Base-by-base conservation (phyloP, 345 rosid genomes). In the Cardamine resedifolia region DNA sequence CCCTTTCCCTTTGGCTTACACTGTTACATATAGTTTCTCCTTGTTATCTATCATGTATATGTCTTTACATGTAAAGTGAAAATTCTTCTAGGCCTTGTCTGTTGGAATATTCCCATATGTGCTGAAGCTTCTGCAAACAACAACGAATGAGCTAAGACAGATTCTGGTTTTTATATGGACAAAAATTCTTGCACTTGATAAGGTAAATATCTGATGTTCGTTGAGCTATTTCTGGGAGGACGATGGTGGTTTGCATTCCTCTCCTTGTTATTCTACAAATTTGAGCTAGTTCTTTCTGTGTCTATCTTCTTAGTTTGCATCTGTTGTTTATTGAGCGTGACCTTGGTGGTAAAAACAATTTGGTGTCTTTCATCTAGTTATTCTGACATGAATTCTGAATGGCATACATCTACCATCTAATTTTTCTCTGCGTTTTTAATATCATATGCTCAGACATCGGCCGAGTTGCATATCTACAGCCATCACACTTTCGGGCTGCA, bases 101-200 rank as follows among this genome's bases (percentile, higher is more conserved):
- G 98, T 96, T 71, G 99, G 99, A 67, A 96, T 96, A 83, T 96
- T 92, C 82, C 99, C 99, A n/a, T 92, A 88, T 72, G 98, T 96
- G 72, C 72, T 96, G 79, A 92, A 92, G 95, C 87, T 96, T 74
- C 82, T 96, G 82, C 97, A 84, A 82, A 90, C 99, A 71, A 87
- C 92, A 48, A 92, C 96, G 26, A 94, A 88, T 10, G 98, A 96
- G 77, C 91, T 96, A 49, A 87, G 92, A 64, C 99, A 96, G 71
- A 96, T 96, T 78, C 98, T 96, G 78, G 97, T 92, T 66, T 96
- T 96, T 76, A 91, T 96, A 77, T 96, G 99, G 99, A 92, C 99
- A 62, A 96, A 96, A 83, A 90, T 96, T 81, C 90, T 96, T 62
- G 98, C 99, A 19, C 96, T 92, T 77, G 98, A 96, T 77, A 96